Percentiles rank a stretch among this genome's conserved stretches.
These are phyloP conservation scores for Litchi chinensis DNA, from an alignment of 345 rosid species.

Conservation along the genomic window DNA sequence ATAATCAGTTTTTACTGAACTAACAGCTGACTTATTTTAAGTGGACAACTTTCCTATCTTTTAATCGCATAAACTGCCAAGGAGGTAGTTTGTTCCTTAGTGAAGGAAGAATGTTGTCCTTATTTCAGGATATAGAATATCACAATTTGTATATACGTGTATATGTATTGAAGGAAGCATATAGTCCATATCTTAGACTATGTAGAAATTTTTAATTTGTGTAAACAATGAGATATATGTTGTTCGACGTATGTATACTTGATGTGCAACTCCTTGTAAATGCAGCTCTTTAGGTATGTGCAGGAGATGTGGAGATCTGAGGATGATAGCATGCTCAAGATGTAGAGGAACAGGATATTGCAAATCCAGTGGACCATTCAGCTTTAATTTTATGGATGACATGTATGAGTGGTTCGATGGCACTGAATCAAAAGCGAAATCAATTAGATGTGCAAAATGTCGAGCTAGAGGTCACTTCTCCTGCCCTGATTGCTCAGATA, in stretches of 20 bases:
- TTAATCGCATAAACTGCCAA: not conserved
- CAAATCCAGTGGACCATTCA: slow-evolving; percentile 53
- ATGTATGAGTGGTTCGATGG: slow-evolving; percentile 42
- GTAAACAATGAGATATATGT: not conserved
- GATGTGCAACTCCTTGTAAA: slow-evolving; percentile 18
- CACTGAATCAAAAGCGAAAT: slow-evolving; percentile 30
- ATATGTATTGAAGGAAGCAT: not conserved
- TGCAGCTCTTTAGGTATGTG: slow-evolving; percentile 89
- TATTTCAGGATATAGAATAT: not conserved
- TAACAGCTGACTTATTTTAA: not conserved
- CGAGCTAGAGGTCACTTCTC: slow-evolving; percentile 72
- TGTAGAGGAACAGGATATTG: slow-evolving; percentile 78
- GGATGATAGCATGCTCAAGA: slow-evolving; percentile 69
- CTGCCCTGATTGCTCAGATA: slow-evolving; percentile 69
- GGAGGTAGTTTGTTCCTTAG: not conserved
- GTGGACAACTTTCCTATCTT: not conserved
- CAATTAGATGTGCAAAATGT: slow-evolving; percentile 53
- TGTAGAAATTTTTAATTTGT: not conserved
- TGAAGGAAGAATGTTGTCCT: not conserved
- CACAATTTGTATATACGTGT: not conserved
- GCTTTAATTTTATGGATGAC: slow-evolving; percentile 49
- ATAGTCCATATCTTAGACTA: not conserved
- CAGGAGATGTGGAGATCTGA: slow-evolving; percentile 76
- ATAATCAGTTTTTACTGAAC: not conserved
- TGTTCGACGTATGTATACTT: not conserved